Percentiles rank a stretch among this genome's conserved stretches.
Conservation (phyloP, 75 land plant species). For the Picea glauca region DNA sequence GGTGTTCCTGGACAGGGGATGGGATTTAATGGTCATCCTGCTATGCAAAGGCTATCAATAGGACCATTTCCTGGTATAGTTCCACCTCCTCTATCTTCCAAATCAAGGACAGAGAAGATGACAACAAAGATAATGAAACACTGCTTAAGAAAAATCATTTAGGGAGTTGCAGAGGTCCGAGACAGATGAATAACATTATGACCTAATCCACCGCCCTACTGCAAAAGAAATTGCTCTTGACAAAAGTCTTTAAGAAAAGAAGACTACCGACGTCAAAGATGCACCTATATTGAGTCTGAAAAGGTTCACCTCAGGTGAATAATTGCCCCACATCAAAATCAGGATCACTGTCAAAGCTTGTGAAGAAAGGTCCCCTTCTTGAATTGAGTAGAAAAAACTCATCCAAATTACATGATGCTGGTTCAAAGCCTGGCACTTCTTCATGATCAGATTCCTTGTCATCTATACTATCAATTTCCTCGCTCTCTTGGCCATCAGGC, state of each 20-base stretch:
- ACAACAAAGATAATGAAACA: slow-evolving; percentile 75
- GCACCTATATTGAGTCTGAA: slow-evolving; percentile 79
- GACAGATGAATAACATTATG: slow-evolving; percentile 89
- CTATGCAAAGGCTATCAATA: slow-evolving; percentile 53
- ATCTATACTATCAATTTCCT: no score
- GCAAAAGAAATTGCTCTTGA: slow-evolving; percentile 95
- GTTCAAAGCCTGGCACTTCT: no score
- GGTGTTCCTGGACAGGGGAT: slow-evolving; percentile 24
- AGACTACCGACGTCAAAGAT: slow-evolving; percentile 75
- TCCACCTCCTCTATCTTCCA: slow-evolving; percentile 8
- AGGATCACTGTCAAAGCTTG: no score
- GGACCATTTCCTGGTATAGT: slow-evolving; percentile 22
- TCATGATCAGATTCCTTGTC: no score
- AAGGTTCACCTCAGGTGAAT: slow-evolving; percentile 99
- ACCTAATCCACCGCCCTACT: slow-evolving; percentile 93
- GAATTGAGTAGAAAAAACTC: no score
- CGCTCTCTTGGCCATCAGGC: no score
- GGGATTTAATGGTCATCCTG: slow-evolving; percentile 32
- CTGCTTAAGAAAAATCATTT: slow-evolving; percentile 82
- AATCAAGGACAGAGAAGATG: slow-evolving; percentile 66
- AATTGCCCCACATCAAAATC: slow-evolving; percentile 66
- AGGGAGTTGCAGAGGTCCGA: slow-evolving; percentile 79
- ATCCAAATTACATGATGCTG: no score
- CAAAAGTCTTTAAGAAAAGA: slow-evolving; percentile 95
- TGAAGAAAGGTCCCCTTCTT: no score